Base-by-base conservation (phyloP, 768 basidiomycete species). In the Pleurotus sapidus region DNA sequence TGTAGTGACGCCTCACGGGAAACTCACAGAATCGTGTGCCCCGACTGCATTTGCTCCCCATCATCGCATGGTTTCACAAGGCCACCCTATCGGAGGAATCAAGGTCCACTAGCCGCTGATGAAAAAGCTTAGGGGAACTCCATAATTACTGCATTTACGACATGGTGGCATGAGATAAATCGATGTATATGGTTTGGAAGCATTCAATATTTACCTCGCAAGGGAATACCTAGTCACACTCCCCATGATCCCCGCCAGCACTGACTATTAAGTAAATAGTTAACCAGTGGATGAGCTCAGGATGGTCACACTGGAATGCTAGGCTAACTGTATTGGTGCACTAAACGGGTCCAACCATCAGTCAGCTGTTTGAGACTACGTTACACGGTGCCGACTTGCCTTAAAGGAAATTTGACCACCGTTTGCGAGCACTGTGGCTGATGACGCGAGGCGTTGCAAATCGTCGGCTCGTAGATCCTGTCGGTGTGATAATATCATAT, bases 11-110 rank as follows among this genome's bases (percentile, higher is more conserved):
- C 34, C 51, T 54, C 51, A 54, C 51, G 51, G 51, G 39, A 54
- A 54, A 54, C 51, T 50, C 51, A 43, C 51, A 34, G 24, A 54
- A 54, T 54, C 51, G 51, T 25, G 51, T 54, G 51, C 51, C 51
- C 34, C 30, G 15, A 50, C 37, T 25, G n/a, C 27, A 34, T 18
- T 51, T 18, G 42, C 39, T 17, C 51, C 51, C 39, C 23, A 54
- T 54, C 8, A 53, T 40, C 51, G 51, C 51, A 54, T 54, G 51
- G 37, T 39, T 54, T 54, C 51, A 27, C 51, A 54, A 54, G 51
- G 25, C 15, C 37, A 48, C 46, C 46, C 18, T 30, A 50, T 50
- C 49, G 30, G 27, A 15, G n/a, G 27, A 20, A 27, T n/a, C 49
- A 15, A 20, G 18, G 46, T 20, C 49, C 15, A 27, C 23, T 30